Evolutionary conservation across 139 green algal species (phyloP).

Genomic region (Ulvella scutata): DNA sequence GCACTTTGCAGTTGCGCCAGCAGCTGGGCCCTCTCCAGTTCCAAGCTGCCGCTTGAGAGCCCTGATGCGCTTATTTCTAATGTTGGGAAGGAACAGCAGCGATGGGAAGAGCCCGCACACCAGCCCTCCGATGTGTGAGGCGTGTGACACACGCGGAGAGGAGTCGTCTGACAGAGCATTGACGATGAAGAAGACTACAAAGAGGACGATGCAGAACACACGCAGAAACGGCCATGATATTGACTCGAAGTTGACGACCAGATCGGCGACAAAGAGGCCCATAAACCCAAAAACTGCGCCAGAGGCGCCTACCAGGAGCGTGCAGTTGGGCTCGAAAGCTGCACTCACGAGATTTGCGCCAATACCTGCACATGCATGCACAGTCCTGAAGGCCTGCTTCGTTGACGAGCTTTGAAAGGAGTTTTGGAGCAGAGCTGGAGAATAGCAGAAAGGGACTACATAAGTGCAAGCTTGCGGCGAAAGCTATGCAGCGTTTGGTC

Average conservation of each 20-base stretch:
- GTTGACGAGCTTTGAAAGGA: too few relatives aligned
- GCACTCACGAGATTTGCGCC: constrained; percentile 24
- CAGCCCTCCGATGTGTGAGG: constrained; percentile 53
- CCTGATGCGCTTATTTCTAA: constrained; percentile 27
- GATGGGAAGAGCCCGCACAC: constrained; percentile 38
- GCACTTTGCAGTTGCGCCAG: neutral
- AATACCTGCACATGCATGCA: neutral
- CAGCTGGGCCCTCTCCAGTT: neutral
- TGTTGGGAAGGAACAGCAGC: constrained; percentile 49
- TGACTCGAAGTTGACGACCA: constrained; percentile 37
- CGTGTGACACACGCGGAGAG: constrained; percentile 20
- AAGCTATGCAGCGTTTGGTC: too few relatives aligned
- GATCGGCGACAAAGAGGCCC: constrained; percentile 38
- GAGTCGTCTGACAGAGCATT: constrained; percentile 6
- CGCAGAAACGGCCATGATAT: constrained; percentile 37
- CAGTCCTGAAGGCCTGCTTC: too few relatives aligned
- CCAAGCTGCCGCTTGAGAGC: neutral
- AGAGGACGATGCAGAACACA: constrained; percentile 23
- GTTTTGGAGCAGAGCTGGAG: too few relatives aligned
- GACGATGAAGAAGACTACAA: constrained; percentile 32
- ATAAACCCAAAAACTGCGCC: constrained; percentile 59
- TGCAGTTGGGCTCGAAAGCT: constrained; percentile 38
- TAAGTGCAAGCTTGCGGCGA: too few relatives aligned
- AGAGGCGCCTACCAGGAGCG: constrained; percentile 39
- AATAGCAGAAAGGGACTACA: too few relatives aligned